A percentile compares a stretch with the other conserved stretches of the same genome.
Conservation (phyloP, 345 rosid species). For the Gossypium mustelinum region DNA sequence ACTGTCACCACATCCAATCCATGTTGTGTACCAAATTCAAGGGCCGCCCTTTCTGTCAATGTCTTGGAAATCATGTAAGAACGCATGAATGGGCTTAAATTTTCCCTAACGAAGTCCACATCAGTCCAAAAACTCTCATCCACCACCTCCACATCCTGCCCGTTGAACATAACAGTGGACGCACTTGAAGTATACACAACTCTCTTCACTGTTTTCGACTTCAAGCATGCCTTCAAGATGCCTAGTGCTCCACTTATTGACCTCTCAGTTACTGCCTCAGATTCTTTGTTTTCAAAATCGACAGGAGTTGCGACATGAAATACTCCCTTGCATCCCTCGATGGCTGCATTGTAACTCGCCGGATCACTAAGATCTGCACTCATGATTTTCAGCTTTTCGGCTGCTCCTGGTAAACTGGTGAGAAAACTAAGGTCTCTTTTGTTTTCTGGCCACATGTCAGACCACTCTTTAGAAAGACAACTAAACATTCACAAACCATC, state of each 20-base stretch:
- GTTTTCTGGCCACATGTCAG: neutral
- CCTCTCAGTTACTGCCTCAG: conserved; percentile 35
- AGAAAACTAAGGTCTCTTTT: neutral
- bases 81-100: neutral
- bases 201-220: conserved; percentile 48
- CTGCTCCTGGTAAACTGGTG: neutral
- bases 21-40: conserved; percentile 6
- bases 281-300: neutral
- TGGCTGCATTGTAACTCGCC: conserved; percentile 46
- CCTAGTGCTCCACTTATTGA: conserved; percentile 47
- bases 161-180: conserved; percentile 2
- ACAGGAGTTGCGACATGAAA: conserved; percentile 42
- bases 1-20: neutral
- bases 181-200: conserved; percentile 65
- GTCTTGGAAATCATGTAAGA: neutral
- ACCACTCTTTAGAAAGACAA: neutral
- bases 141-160: neutral
- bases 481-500: neutral
- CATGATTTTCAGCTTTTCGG: conserved; percentile 21
- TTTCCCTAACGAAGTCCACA: neutral
- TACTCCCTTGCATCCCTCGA: conserved; percentile 53
- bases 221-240: conserved; percentile 47
- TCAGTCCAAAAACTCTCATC: conserved; percentile 18
- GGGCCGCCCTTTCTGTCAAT: conserved; percentile 22
- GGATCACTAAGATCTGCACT: conserved; percentile 45